These are phyloP conservation scores for Aspergillus aculeatinus DNA, from an alignment of 2,329 filamentous ascomycete species.

Conservation along the genomic window DNA sequence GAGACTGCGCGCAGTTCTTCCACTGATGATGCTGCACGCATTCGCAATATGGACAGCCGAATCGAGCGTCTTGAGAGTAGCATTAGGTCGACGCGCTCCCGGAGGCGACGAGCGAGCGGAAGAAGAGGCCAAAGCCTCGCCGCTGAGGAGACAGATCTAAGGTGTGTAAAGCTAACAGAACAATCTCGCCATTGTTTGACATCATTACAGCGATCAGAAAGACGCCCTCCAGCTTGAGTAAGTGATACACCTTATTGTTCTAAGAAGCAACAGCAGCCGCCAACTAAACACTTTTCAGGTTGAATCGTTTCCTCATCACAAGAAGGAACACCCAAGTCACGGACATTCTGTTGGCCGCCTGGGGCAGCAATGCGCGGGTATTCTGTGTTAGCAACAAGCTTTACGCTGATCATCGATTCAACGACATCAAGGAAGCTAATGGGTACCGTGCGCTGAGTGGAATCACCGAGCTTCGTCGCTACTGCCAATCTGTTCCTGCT, in stretches of 20 bases:
- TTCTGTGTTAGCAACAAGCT: slow-evolving; percentile 25
- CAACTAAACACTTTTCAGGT: not conserved
- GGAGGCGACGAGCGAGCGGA: slow-evolving; percentile 1
- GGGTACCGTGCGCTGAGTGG: slow-evolving; percentile 22
- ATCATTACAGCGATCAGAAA: slow-evolving; percentile 3
- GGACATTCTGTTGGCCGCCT: not conserved
- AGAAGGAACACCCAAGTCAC: slow-evolving; percentile 8
- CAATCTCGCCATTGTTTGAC: not conserved
- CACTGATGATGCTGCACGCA: not conserved
- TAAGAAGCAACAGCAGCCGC: not conserved
- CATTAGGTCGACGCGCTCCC: not conserved
- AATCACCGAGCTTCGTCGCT: slow-evolving; percentile 20
- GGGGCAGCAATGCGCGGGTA: slow-evolving; percentile 2
- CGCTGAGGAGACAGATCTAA: not conserved
- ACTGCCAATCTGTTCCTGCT: slow-evolving; percentile 23
- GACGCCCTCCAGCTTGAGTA: slow-evolving; percentile 9
- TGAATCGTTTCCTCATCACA: slow-evolving; percentile 4
- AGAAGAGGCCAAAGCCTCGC: not conserved
- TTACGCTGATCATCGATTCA: slow-evolving; percentile 13
- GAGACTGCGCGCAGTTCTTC: slow-evolving; percentile 9
- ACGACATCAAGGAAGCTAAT: not conserved
- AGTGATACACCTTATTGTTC: not conserved
- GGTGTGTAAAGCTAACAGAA: not conserved
- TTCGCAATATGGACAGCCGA: not conserved
- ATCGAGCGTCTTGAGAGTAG: slow-evolving; percentile 1